These are phyloP conservation scores for Phialophora chinensis DNA, from an alignment of 2,329 filamentous ascomycete species.

Conservation along the genomic window DNA sequence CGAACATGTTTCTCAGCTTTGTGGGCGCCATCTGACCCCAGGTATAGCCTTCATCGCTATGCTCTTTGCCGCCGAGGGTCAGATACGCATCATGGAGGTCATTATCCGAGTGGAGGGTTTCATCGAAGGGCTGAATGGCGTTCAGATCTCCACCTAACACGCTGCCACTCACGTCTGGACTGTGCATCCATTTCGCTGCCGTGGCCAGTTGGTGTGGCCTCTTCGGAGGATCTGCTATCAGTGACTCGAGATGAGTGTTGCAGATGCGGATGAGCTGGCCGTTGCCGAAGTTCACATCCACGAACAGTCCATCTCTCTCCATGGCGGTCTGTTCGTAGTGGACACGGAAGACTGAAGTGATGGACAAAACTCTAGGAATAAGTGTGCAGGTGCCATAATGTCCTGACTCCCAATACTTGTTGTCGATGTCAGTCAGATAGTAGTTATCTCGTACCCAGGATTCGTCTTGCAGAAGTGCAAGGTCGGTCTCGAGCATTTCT, in stretches of 20 bases:
- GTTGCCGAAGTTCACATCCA: slow-evolving; percentile 52
- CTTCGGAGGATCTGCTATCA: slow-evolving; percentile 56
- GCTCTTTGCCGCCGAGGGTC: slow-evolving; percentile 57
- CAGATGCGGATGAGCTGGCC: slow-evolving; percentile 54
- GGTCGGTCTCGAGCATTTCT: slow-evolving; percentile 57
- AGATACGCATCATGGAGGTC: slow-evolving; percentile 60
- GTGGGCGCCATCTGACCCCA: slow-evolving; percentile 63
- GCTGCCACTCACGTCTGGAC: slow-evolving; percentile 42
- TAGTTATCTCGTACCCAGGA: slow-evolving; percentile 58
- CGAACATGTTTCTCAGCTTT: slow-evolving; percentile 52
- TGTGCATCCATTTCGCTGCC: slow-evolving; percentile 53
- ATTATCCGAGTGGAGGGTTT: slow-evolving; percentile 55
- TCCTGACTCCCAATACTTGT: slow-evolving; percentile 52
- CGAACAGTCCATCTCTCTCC: slow-evolving; percentile 61
- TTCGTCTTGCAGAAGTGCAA: slow-evolving; percentile 52
- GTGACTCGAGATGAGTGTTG: slow-evolving; percentile 64
- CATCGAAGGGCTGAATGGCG: slow-evolving; percentile 62
- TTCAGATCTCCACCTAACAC: slow-evolving; percentile 64
- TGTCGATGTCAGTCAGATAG: slow-evolving; percentile 56
- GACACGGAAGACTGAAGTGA: slow-evolving; percentile 58
- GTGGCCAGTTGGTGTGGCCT: slow-evolving; percentile 57
- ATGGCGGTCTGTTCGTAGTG: slow-evolving; percentile 57
- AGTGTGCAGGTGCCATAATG: slow-evolving; percentile 62
- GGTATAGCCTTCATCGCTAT: slow-evolving; percentile 59
- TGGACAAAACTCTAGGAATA: slow-evolving; percentile 54